These are phyloP conservation scores for Lasiosphaeriaceae sp. DNA, from an alignment of 495 filamentous ascomycete genomes.

Conservation along the genomic window DNA sequence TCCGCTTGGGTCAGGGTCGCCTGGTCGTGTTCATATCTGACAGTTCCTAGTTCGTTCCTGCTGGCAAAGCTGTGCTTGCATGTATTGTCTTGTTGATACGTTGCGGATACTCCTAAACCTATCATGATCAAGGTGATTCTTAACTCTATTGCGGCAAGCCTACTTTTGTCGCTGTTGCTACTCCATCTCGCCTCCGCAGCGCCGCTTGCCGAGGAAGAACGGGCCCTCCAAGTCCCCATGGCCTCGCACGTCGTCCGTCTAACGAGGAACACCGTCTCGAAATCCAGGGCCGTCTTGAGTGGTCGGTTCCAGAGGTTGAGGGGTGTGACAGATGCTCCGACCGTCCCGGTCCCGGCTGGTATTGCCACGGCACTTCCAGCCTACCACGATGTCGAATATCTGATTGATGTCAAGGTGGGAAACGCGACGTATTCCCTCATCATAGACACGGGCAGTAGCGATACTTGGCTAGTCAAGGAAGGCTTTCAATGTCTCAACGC, in stretches of 20 bases:
- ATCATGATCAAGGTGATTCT: constrained; percentile 6
- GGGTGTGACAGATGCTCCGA: neutral
- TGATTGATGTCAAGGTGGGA: constrained; percentile 35
- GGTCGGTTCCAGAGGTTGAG: neutral
- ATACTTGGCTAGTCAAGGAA: constrained; percentile 53
- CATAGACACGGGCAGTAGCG: constrained; percentile 60
- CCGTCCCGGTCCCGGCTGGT: constrained; percentile 3
- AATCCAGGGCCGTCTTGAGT: neutral
- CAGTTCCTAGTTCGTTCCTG: neutral
- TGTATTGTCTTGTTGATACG: neutral
- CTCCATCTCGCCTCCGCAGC: constrained; percentile 5
- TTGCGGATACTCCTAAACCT: neutral
- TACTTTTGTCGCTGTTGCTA: neutral
- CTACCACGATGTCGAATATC: constrained; percentile 26
- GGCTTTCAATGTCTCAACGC: constrained; percentile 47
- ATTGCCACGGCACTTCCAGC: constrained; percentile 18
- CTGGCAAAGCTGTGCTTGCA: neutral
- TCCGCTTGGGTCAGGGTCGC: neutral
- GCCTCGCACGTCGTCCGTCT: constrained; percentile 6
- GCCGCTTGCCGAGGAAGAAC: neutral
- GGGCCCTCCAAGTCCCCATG: constrained; percentile 4
- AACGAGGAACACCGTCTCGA: constrained; percentile 4
- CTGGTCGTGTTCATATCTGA: neutral
- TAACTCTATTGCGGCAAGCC: neutral
- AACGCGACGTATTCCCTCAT: constrained; percentile 44